Evolutionary conservation across 768 basidiomycete genomes (phyloP).

Genomic region (Termitomyces sp.): DNA sequence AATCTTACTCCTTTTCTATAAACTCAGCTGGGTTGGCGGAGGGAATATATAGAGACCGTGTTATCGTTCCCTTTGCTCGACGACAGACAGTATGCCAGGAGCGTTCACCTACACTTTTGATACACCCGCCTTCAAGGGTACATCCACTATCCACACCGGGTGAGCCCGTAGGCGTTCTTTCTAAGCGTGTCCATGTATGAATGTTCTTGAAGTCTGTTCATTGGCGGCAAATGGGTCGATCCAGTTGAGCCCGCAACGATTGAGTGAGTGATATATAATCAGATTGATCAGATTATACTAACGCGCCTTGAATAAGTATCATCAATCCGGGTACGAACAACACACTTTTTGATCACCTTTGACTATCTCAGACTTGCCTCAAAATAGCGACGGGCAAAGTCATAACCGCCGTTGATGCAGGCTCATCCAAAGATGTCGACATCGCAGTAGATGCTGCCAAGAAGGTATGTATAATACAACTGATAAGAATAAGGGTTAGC

Average conservation of each 20-base stretch:
- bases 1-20: too few species aligned
- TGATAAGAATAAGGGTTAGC: neutral
- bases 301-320: too few species aligned
- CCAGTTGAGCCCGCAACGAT: conserved; percentile 47
- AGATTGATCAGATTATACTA: neutral
- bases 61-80: neutral
- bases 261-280: conserved; percentile 39
- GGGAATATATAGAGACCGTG: neutral
- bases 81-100: conserved; percentile 27
- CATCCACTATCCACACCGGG: conserved; percentile 55
- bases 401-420: conserved; percentile 48
- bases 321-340: conserved; percentile 19
- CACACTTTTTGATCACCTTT: conserved; percentile 10
- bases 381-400: conserved; percentile 53
- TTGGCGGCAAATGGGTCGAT: conserved; percentile 56
- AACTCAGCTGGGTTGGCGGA: neutral
- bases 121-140: conserved; percentile 53
- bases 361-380: conserved; percentile 17
- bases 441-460: conserved; percentile 56
- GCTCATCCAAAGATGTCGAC: conserved; percentile 61
- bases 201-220: conserved; percentile 41
- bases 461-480: conserved; percentile 25
- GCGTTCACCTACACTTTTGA: conserved; percentile 47
- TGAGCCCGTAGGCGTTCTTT: neutral
- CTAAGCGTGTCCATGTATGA: neutral